phyloP scores from a whole-genome alignment of 257 asterid species.

The Scutellaria barbata region DNA sequence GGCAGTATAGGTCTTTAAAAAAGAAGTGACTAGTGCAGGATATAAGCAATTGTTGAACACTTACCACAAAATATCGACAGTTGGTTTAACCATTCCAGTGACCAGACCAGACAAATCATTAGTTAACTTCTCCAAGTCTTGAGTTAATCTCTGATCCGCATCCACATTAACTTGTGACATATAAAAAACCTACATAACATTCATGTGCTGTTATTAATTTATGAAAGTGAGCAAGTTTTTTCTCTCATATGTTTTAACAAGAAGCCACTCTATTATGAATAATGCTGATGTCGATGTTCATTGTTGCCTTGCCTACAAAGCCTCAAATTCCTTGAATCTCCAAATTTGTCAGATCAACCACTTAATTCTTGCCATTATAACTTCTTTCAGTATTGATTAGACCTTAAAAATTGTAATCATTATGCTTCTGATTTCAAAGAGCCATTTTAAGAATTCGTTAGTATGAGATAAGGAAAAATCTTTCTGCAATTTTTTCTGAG shows the following conservation, averaged over 20 bases:
- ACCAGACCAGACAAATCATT: conserved; percentile 93
- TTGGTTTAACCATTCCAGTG: conserved; percentile 99
- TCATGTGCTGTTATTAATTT: conserved; percentile 23
- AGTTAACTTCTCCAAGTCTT: conserved; percentile 95
- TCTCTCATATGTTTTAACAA: conserved; percentile 29
- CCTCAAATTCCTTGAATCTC: conserved; percentile 23
- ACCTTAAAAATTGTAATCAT: conserved; percentile 11
- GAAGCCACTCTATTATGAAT: conserved; percentile 19
- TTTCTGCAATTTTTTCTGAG: neutral
- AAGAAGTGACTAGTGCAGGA: conserved; percentile 21
- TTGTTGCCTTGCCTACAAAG: conserved; percentile 23
- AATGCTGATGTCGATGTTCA: conserved; percentile 13
- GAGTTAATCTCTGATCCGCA: conserved; percentile 98
- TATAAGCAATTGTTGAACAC: conserved; percentile 34
- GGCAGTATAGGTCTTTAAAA: conserved; percentile 27
- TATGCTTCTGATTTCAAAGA: conserved; percentile 10
- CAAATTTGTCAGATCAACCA: conserved; percentile 31
- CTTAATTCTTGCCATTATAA: conserved; percentile 5
- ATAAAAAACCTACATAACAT: conserved; percentile 68
- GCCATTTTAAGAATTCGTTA: conserved; percentile 14
- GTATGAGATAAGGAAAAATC: neutral
- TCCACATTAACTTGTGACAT: conserved; percentile 73
- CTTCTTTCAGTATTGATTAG: conserved; percentile 23
- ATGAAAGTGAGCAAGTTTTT: conserved; percentile 12
- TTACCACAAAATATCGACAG: conserved; percentile 95